phyloP scores from a whole-genome alignment of 768 basidiomycete genomes.

The Xerocomellus chrysenteron region DNA sequence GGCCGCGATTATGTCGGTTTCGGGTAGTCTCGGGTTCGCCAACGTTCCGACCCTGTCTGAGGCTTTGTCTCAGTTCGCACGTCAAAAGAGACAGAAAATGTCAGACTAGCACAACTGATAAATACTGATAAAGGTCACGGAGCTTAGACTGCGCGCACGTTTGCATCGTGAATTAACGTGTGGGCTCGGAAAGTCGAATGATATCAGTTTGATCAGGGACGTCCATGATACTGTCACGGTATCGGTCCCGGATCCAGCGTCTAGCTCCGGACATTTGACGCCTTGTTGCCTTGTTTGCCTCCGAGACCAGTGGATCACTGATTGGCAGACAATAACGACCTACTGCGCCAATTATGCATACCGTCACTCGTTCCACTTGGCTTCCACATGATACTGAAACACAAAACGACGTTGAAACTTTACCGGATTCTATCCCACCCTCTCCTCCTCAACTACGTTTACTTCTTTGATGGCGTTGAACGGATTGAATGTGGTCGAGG shows the following conservation, averaged over 20 bases:
- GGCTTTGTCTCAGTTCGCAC: no score
- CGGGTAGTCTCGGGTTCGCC: background rate
- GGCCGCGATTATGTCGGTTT: background rate
- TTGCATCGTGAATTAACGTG: background rate
- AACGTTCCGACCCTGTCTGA: background rate
- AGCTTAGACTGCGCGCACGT: background rate
- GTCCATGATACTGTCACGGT: background rate
- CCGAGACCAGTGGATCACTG: background rate
- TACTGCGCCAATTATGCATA: background rate
- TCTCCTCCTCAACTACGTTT: background rate
- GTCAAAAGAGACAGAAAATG: background rate
- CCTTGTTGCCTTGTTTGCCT: background rate
- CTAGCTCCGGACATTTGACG: background rate
- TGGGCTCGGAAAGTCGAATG: no score
- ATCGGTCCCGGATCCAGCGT: background rate
- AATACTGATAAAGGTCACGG: no score
- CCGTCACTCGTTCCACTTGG: background rate
- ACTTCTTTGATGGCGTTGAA: slow-evolving; percentile 45
- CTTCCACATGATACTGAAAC: slow-evolving; percentile 13
- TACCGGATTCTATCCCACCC: background rate
- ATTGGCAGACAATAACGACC: background rate
- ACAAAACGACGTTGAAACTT: background rate
- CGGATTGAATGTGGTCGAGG: slow-evolving; percentile 54
- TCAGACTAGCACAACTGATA: no score
- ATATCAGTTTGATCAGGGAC: no score